Conservation (phyloP, 2,329 filamentous ascomycete species). For the Aspergillus novofumigatus region DNA sequence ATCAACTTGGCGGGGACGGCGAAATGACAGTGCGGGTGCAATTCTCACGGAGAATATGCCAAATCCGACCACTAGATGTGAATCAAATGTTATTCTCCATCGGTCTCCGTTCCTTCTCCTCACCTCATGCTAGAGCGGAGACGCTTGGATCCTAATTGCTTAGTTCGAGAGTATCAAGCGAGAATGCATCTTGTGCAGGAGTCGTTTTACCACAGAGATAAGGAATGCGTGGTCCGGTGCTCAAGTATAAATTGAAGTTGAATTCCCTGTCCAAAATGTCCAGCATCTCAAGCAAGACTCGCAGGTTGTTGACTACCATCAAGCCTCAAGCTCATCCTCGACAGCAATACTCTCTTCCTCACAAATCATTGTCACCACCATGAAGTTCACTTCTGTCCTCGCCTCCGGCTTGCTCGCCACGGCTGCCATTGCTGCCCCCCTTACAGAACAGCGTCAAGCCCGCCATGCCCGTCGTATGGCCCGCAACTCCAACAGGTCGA, state of each 20-base stretch:
- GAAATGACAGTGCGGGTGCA: neutral
- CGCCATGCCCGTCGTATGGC: constrained; percentile 22
- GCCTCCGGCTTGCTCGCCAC: constrained; percentile 39
- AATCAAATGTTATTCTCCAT: neutral
- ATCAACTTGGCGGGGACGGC: neutral
- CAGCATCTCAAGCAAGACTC: neutral
- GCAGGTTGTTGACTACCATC: constrained; percentile 29
- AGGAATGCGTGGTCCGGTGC: neutral
- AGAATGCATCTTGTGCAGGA: neutral
- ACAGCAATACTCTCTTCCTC: neutral
- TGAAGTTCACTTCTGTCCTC: constrained; percentile 47
- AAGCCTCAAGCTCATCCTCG: neutral
- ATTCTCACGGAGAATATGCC: neutral
- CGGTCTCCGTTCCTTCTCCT: neutral
- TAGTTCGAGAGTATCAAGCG: neutral
- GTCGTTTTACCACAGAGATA: neutral
- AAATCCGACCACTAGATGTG: neutral
- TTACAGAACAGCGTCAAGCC: constrained; percentile 39
- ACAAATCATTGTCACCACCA: constrained; percentile 18
- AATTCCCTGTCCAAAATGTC: neutral
- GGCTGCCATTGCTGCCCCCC: constrained; percentile 45
- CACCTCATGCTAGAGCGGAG: neutral
- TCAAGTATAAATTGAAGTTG: neutral
- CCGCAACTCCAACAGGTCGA: constrained; percentile 24
- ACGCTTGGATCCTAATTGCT: neutral